Base-by-base conservation (phyloP, 176 grass and related monocot species). In the Oryza brachyantha region DNA sequence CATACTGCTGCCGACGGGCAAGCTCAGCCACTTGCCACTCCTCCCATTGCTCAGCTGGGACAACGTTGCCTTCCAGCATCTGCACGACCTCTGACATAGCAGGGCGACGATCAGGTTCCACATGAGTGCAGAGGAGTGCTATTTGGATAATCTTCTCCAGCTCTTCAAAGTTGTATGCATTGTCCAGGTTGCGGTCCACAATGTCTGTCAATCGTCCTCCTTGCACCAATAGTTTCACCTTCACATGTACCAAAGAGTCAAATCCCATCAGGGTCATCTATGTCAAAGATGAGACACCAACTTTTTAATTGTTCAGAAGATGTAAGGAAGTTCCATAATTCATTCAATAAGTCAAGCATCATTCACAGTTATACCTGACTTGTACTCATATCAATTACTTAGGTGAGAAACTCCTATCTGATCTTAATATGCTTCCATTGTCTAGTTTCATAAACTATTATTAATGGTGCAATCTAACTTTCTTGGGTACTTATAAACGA, bases 21-120 rank as follows among this genome's bases (percentile, higher is more conserved):
- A 91, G 77, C 41, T 91, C 88, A 58, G 90, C 76, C 34, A 24
- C 25, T 65, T 91, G 94, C 91, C 91, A 93, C 32, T 93, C 88
- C 57, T 97, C 70, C 94, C 91, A 93, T 19, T 63, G 79, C 71
- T 89, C 81, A 25, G 38, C 76, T 2, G 88, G 82, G 24, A 85
- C 76, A 43, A 75, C 73, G 13, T 93, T 89, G 68, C 86, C 91
- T 91, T 93, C 91, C 40, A 97, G 74, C 86, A 97, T 93, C 34
- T 88, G 70, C 63, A 97, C 88, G 7, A 97, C 91, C 35, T 97
- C 88, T 3, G 94, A 97, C 94, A 97, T 97, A 9, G 77, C 52
- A 3, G 94, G 94, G 26, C 94, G 90, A 41, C 74, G 68, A 37
- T 87, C 62, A 37, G 85, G 91, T 1, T 66, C 77, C 64, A 72